Conservation (phyloP, 2,329 filamentous ascomycete genomes). For the Myriosclerotinia scirpicola region DNA sequence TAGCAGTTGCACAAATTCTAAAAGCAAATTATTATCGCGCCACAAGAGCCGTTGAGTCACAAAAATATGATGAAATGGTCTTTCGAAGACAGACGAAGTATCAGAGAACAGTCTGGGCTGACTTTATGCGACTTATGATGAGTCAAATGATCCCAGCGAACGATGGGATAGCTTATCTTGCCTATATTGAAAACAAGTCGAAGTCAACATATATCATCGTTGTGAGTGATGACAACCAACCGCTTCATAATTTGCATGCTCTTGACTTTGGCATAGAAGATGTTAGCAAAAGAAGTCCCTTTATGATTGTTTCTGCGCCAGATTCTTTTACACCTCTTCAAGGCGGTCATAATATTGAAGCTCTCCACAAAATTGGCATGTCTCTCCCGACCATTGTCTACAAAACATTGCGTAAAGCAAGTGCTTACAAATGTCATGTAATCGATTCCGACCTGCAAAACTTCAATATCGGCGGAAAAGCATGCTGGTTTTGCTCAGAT, state of each 20-base stretch:
- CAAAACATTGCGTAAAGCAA: too few species aligned
- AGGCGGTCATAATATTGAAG: background rate
- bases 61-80: background rate
- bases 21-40: background rate
- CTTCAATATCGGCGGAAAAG: constrained; percentile 1
- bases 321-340: background rate
- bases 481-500: constrained; percentile 15
- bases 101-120: constrained; percentile 10
- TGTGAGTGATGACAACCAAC: constrained; percentile 7
- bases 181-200: background rate
- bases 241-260: background rate
- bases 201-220: constrained; percentile 5
- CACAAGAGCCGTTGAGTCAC: background rate
- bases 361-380: too few species aligned
- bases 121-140: constrained; percentile 19
- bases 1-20: constrained; percentile 1
- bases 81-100: background rate
- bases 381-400: too few species aligned
- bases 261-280: constrained; percentile 10
- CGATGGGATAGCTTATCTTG: constrained; percentile 19
- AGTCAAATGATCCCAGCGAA: constrained; percentile 16
- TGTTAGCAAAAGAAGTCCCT: constrained; percentile 2
- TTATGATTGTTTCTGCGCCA: constrained; percentile 10
- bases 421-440: constrained; percentile 3
- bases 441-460: background rate